Percentiles rank a stretch among this genome's conserved stretches.
These are phyloP conservation scores for Plasmodium coatneyi DNA, from an alignment of 169 alveolate species.

Conservation along the genomic window DNA sequence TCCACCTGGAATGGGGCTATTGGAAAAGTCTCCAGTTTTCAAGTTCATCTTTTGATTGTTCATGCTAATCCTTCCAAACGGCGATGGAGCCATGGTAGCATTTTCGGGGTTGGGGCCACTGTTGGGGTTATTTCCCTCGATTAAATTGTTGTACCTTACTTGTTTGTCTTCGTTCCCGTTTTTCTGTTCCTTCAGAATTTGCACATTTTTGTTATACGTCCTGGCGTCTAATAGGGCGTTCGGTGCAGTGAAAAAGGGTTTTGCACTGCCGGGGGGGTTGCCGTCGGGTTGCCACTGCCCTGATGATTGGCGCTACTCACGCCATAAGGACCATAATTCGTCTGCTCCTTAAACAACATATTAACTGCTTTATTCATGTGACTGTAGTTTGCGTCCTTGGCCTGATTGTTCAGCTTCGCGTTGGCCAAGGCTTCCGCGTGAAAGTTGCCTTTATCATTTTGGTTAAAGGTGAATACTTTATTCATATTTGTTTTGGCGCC, in stretches of 20 bases:
- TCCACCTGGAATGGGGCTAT: neutral
- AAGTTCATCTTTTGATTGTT: conserved; percentile 10
- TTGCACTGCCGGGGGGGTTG: neutral
- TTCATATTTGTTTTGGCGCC: conserved; percentile 20
- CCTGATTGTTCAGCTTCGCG: conserved; percentile 1
- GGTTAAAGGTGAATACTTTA: conserved; percentile 7
- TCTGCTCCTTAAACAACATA: conserved; percentile 24
- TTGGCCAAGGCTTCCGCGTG: conserved; percentile 1
- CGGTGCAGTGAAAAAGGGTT: conserved; percentile 5
- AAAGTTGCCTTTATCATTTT: conserved; percentile 14
- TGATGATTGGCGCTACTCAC: neutral
- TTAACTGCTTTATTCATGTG: conserved; percentile 19
- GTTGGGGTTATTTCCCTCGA: conserved; percentile 3
- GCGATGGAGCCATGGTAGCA: conserved; percentile 5
- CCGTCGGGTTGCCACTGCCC: neutral
- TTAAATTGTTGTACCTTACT: conserved; percentile 33
- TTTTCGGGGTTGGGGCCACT: conserved; percentile 1
- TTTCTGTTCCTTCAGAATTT: conserved; percentile 25
- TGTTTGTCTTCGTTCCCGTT: conserved; percentile 24
- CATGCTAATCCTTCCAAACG: neutral
- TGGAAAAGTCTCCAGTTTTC: neutral
- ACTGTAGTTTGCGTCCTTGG: conserved; percentile 13
- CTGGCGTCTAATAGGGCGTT: conserved; percentile 4
- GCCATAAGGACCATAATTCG: conserved; percentile 8
- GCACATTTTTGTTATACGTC: neutral